phyloP scores from a whole-genome alignment of 805 yeast species.

The Nakazawaea ishiwadae region DNA sequence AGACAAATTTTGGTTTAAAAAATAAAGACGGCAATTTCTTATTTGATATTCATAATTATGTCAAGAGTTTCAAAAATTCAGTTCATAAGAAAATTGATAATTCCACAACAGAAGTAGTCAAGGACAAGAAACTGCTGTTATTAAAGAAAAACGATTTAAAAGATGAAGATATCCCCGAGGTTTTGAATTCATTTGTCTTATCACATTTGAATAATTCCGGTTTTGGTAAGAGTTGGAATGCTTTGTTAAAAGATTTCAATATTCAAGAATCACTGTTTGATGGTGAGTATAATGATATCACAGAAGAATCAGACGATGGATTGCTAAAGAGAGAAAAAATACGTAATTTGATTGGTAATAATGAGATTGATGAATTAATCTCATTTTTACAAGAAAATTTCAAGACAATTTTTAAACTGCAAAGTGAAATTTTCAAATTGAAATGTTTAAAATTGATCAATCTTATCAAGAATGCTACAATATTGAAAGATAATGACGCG shows the following conservation, averaged over 20 bases:
- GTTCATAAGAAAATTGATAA: conserved; percentile 18
- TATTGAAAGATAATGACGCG: conserved; percentile 7
- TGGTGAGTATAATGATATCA: background rate
- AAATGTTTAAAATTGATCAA: conserved; percentile 39
- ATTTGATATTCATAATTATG: conserved; percentile 46
- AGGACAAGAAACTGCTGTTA: conserved; percentile 8
- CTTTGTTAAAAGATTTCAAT: conserved; percentile 9
- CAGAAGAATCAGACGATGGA: conserved; percentile 14
- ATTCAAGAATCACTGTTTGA: no score
- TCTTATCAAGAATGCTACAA: conserved; percentile 25
- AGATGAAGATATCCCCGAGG: conserved; percentile 19
- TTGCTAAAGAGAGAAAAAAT: conserved; percentile 34
- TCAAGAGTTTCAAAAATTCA: conserved; percentile 30
- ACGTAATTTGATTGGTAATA: conserved; percentile 33
- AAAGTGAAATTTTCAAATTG: conserved; percentile 34
- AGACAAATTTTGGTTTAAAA: conserved; percentile 49
- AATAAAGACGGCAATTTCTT: conserved; percentile 31
- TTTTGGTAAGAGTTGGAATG: conserved; percentile 40
- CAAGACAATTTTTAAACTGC: conserved; percentile 31
- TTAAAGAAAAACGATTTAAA: conserved; percentile 8
- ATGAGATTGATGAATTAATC: conserved; percentile 41
- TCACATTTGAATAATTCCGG: conserved; percentile 58
- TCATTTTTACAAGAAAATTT: conserved; percentile 31
- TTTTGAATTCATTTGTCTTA: conserved; percentile 32
- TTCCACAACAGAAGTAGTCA: conserved; percentile 1